Evolutionary conservation across 106 monocot genomes (phyloP), one percentile per base, ranked within the genome.

Genomic region (Allium sativum): DNA sequence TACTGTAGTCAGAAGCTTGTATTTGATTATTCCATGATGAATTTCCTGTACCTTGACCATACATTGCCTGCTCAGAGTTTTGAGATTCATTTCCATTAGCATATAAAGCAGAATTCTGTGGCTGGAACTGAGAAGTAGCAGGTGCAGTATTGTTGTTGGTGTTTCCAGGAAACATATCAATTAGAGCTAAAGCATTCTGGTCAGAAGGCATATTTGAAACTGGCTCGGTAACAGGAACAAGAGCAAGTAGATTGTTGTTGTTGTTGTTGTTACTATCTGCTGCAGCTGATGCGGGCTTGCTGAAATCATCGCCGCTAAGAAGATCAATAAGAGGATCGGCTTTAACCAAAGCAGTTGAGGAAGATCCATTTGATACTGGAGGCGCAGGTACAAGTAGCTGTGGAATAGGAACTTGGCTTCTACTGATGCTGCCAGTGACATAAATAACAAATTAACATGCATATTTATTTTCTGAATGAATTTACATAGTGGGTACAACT

Each of bases 121-220:
- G 59, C 14, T 66, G 71, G 21, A 59, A 64, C 48, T 85, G 80
- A 61, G 58, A 46, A 56, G 64, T 48, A 65, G 46, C 65, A 65
- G 74, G 45, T 20, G 42, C 59, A 73, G 43, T 85, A 12, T n/a
- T 43, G 69, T 59, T 74, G 52, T 21, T 69, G 12, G 55, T 61
- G 22, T 47, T 72, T 78, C 74, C 76, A 61, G 73, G 64, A 66
- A 92, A 99, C 80, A 92, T 83, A 31, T 99, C 98, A 22, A 68
- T 73, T 60, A 99, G 85, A 22, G 82, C 98, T 58, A 99, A 64
- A 17, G 67, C 55, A 59, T 92, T 88, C 56, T 82, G 77, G 65
- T 88, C 82, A 74, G 85, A 66, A 70, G 79, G 48, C 48, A 87
- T 72, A 64, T 19, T 55, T 11, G 76, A 11, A 40, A 70, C 44